Evolutionary conservation across 2,329 filamentous ascomycete genomes (phyloP), one percentile per base, ranked within the genome.

Genomic region (Diaporthe velutina): DNA sequence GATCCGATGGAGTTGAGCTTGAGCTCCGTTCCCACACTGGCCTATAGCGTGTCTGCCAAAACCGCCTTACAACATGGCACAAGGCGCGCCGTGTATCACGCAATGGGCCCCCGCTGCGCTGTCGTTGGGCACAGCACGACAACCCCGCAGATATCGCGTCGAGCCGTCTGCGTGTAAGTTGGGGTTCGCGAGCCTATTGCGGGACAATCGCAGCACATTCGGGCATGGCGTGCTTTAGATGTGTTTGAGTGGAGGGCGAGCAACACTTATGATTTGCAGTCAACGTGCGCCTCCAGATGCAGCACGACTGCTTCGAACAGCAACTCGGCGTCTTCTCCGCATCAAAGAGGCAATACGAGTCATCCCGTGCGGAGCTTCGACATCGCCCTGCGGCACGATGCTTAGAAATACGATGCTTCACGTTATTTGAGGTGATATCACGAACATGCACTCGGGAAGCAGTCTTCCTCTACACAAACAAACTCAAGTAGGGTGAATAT

Each of bases 61-160:
- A 68, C 33, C 15, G 45, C 33, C n/a, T 68, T 54, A 30, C 48
- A 45, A 61, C 22, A 76, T 76, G 72, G 74, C 74, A 76, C 74
- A 73, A 74, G 68, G 70, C 55, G 68, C 74, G 60, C 54, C 61
- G 22, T 28, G 52, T 54, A 76, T 74, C 74, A 76, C 74, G 74
- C 74, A 60, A 76, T 74, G 61, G 0, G 13, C 7, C 70, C 52
- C 48, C 61, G 67, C 74, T 64, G 72, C 68, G 42, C 55, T 42
- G 66, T 30, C n/a, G 45, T 68, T 67, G 42, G 40, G 19, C 55
- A 30, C 33, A 54, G 42, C 40, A 54, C 33, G 15, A 30, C 42
- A 25, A 67, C 74, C 72, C 72, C 74, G 74, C 74, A 75, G 71
- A 75, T 75, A 75, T 54, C 42, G n/a, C 30, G 28, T 66, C 48